Conservation (phyloP, 225 moss, liverwort and hornwort species). For the Polytrichum formosum region DNA sequence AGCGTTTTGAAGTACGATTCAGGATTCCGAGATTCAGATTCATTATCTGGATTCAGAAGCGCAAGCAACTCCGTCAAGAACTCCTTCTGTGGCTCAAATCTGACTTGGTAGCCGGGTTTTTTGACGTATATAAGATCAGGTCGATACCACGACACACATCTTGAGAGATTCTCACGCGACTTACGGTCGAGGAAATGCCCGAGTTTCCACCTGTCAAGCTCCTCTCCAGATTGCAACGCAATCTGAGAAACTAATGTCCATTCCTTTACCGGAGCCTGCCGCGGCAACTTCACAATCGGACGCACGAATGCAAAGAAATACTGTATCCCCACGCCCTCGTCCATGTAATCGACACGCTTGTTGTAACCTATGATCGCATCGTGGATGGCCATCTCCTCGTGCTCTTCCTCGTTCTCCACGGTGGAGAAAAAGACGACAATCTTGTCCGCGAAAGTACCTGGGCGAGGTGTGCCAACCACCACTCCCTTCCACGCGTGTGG, state of each 20-base stretch:
- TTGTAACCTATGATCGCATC: conserved; percentile 68
- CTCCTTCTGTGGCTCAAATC: conserved; percentile 75
- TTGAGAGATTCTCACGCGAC: conserved; percentile 30
- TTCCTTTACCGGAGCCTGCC: conserved; percentile 68
- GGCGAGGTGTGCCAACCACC: conserved; percentile 44
- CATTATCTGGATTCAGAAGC: conserved; percentile 48
- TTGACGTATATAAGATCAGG: conserved; percentile 82
- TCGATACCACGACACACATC: conserved; percentile 77
- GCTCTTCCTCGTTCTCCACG: conserved; percentile 61
- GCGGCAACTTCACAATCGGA: conserved; percentile 33
- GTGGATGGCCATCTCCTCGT: conserved; percentile 45
- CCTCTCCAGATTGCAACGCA: conserved; percentile 54
- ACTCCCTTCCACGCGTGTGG: conserved; percentile 82
- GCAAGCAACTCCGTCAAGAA: conserved; percentile 49
- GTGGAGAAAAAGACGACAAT: conserved; percentile 71
- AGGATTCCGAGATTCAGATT: neutral
- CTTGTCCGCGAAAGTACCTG: conserved; percentile 43
- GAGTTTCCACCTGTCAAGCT: conserved; percentile 47
- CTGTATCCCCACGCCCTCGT: conserved; percentile 44
- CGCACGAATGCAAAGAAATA: conserved; percentile 75
- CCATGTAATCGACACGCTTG: conserved; percentile 44
- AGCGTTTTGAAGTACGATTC: conserved; percentile 50
- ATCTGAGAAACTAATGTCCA: conserved; percentile 88
- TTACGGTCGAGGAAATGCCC: conserved; percentile 39
- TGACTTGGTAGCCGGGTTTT: conserved; percentile 62